These are phyloP conservation scores for Capsicum pubescens DNA, from an alignment of 257 asterid species.

Conservation along the genomic window DNA sequence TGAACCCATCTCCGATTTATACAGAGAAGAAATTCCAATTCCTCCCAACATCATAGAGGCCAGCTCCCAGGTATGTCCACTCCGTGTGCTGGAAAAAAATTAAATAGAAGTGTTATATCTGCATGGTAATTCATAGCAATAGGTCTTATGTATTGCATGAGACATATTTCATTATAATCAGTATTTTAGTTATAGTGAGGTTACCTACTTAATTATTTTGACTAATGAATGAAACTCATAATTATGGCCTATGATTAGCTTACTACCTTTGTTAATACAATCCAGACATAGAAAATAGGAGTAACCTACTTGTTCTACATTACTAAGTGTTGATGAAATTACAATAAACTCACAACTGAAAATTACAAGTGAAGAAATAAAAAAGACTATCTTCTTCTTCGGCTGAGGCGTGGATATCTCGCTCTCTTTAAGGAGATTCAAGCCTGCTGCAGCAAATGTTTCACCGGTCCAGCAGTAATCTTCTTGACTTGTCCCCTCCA, in stretches of 20 bases:
- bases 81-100: background rate
- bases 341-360: no score
- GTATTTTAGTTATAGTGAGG: background rate
- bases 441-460: no score
- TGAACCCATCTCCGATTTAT: slow-evolving; percentile 56
- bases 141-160: background rate
- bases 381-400: no score
- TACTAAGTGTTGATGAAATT: background rate
- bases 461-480: no score
- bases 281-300: background rate
- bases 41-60: slow-evolving; percentile 46
- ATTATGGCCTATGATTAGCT: slow-evolving; percentile 5
- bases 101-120: background rate
- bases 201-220: background rate
- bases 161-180: background rate
- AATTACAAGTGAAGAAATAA: no score
- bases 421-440: no score
- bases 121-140: background rate
- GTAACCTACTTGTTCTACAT: background rate
- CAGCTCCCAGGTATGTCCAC: slow-evolving; percentile 48
- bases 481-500: no score
- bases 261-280: background rate
- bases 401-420: no score
- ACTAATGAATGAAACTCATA: background rate
- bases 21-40: slow-evolving; percentile 53